Conservation (phyloP, 352 stramenopile species). For the Globisporangium recalcitrans region DNA sequence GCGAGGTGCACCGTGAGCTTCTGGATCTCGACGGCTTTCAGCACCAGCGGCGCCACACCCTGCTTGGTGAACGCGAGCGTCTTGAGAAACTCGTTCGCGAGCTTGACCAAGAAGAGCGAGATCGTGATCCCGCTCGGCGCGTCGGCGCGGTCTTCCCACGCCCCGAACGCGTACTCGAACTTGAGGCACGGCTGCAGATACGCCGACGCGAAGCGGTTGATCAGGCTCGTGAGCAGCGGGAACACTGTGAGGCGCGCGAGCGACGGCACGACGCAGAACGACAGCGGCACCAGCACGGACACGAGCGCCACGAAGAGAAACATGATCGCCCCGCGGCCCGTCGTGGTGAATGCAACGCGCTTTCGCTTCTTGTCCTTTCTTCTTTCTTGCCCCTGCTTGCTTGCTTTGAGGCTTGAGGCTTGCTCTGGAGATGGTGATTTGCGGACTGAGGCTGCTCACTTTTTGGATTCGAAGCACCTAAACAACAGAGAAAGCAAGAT, state of each 20-base stretch:
- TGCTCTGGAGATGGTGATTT: not conserved
- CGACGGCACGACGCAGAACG: slow-evolving; percentile 53
- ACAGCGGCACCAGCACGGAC: slow-evolving; percentile 52
- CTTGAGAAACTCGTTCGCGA: slow-evolving; percentile 46
- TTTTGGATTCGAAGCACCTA: not conserved
- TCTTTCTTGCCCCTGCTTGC: not conserved
- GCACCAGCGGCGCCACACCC: slow-evolving; percentile 38
- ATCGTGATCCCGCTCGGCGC: slow-evolving; percentile 40
- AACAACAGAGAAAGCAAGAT: not conserved
- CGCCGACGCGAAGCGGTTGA: slow-evolving; percentile 44
- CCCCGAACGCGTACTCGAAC: slow-evolving; percentile 46
- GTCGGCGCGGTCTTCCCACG: slow-evolving; percentile 29
- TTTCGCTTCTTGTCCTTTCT: not conserved
- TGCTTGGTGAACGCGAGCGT: slow-evolving; percentile 58
- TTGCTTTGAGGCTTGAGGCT: not conserved
- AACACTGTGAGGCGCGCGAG: slow-evolving; percentile 56
- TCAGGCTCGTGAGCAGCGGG: slow-evolving; percentile 43
- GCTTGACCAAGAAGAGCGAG: slow-evolving; percentile 47
- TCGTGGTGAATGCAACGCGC: slow-evolving; percentile 1
- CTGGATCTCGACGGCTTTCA: slow-evolving; percentile 34
- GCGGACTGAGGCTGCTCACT: not conserved
- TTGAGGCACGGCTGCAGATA: slow-evolving; percentile 51
- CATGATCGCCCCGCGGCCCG: slow-evolving; percentile 17
- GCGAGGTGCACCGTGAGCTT: slow-evolving; percentile 43
- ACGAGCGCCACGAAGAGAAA: slow-evolving; percentile 43